Evolutionary conservation across 371 early-diverging fungal genomes (phyloP), one percentile per base, ranked within the genome.

Genomic region (Nematocida sp.): DNA sequence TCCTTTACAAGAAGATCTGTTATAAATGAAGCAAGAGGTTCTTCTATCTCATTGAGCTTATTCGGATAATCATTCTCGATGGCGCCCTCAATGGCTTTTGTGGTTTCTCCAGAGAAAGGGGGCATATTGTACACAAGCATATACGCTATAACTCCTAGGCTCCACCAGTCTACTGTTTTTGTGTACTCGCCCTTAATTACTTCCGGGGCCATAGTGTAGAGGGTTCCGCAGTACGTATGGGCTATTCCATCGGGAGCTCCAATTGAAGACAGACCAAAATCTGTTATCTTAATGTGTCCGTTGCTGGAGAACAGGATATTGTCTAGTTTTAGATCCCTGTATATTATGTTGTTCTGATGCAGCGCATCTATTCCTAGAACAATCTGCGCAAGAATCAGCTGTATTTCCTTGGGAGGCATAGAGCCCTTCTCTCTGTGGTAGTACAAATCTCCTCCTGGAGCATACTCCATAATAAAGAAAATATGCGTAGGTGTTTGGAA

Each of bases 81-180:
- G 9, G 57, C 40, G 0, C 25, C 28, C 23, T 45, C 33, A 9
- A 79, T 68, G 39, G 76, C 54, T 25, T 65, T 55, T 4, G n/a
- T 55, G 20, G 80, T 81, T 13, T 56, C 20, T 0, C 78, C 81
- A 20, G 30, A 13, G 71, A 84, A 95, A 20, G 96, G 96, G 20
- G 93, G 93, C 78, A 92, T 92, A 23, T 38, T 66, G 9, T 77
- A 88, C 83, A 93, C 82, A 92, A 95, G 91, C 82, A 95, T 96
- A 82, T 90, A 97, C 87, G 95, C 89, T 76, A 95, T 92, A 1
- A 94, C 93, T 3, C 79, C 99, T 2, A 96, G 82, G 4, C 93
- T 91, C 99, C 99, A 98, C 91, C 94, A 93, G 86, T 98, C 97
- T 2, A 92, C 93, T 1, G 87, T 85, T 81, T 92, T 90, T 49